These are phyloP conservation scores for Sphagnum contortum DNA, from an alignment of 225 moss, liverwort and hornwort species.

Conservation along the genomic window DNA sequence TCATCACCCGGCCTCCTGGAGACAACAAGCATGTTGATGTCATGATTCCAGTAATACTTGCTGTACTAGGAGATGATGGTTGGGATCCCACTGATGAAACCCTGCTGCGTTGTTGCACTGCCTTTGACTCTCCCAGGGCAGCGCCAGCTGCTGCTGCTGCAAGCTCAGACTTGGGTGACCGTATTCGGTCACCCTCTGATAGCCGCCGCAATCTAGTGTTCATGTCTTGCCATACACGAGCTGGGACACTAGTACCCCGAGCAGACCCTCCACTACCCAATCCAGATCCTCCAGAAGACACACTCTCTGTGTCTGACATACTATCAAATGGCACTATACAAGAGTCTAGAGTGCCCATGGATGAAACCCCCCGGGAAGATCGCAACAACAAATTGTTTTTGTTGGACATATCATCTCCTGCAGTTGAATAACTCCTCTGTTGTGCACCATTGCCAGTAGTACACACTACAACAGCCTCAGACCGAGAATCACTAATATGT, in stretches of 20 bases:
- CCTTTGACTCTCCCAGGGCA: conserved; percentile 36
- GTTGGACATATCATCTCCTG: conserved; percentile 16
- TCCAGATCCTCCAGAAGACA: conserved; percentile 79
- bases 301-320: conserved; percentile 87
- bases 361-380: conserved; percentile 44
- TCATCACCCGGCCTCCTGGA: conserved; percentile 36
- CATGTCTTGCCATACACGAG: conserved; percentile 85
- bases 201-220: conserved; percentile 61
- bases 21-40: conserved; percentile 78
- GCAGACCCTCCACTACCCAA: conserved; percentile 24
- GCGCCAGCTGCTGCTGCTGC: conserved; percentile 20
- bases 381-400: conserved; percentile 23
- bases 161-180: conserved; percentile 58
- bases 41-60: conserved; percentile 31
- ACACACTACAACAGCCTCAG: neutral
- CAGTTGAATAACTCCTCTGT: conserved; percentile 7
- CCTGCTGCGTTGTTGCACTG: conserved; percentile 34
- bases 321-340: conserved; percentile 34
- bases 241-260: conserved; percentile 74
- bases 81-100: conserved; percentile 19
- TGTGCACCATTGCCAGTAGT: conserved; percentile 9
- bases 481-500: conserved; percentile 5
- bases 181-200: conserved; percentile 58
- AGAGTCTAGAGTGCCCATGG: conserved; percentile 59
- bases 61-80: conserved; percentile 34